Evolutionary conservation across 2,329 filamentous ascomycete genomes (phyloP).

Genomic region (Fusarium clavum): DNA sequence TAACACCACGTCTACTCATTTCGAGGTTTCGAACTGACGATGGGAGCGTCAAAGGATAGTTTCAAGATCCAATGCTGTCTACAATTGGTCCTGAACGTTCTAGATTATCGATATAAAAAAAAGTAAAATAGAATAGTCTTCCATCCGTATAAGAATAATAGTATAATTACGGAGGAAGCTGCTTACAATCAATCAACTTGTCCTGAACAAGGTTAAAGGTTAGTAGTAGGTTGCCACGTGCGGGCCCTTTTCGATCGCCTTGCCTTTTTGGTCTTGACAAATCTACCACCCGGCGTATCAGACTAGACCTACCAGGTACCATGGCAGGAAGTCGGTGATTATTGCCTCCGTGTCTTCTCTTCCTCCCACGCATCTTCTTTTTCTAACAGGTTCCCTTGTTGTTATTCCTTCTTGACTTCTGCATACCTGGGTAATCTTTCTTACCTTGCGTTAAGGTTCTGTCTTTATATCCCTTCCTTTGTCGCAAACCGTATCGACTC

Average conservation of each 20-base stretch:
- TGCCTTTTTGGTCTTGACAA: slow-evolving; percentile 46
- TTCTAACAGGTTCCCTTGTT: slow-evolving; percentile 17
- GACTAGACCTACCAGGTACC: slow-evolving; percentile 14
- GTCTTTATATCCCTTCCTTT: slow-evolving; percentile 12
- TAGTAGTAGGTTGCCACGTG: slow-evolving; percentile 49
- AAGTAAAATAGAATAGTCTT: not conserved
- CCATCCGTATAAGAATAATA: not conserved
- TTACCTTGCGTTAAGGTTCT: slow-evolving; percentile 18
- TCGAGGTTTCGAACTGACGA: slow-evolving; percentile 1
- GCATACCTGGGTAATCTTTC: slow-evolving; percentile 19
- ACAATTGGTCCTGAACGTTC: not conserved
- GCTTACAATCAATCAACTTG: not conserved
- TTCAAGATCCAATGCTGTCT: slow-evolving; percentile 16
- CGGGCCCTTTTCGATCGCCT: slow-evolving; percentile 44
- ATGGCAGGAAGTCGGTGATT: slow-evolving; percentile 46
- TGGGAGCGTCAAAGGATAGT: slow-evolving; percentile 16
- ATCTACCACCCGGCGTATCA: slow-evolving; percentile 32
- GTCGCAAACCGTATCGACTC: slow-evolving; percentile 25
- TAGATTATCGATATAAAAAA: not conserved
- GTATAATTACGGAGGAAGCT: not conserved
- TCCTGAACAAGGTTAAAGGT: slow-evolving; percentile 27
- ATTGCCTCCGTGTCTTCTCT: slow-evolving; percentile 31
- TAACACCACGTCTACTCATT: not conserved
- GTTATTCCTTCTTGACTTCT: slow-evolving; percentile 17
- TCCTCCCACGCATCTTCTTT: slow-evolving; percentile 30